Evolutionary conservation across 2,329 filamentous ascomycete genomes (phyloP), one percentile per base, ranked within the genome.

Genomic region (Fusarium goolgardi): DNA sequence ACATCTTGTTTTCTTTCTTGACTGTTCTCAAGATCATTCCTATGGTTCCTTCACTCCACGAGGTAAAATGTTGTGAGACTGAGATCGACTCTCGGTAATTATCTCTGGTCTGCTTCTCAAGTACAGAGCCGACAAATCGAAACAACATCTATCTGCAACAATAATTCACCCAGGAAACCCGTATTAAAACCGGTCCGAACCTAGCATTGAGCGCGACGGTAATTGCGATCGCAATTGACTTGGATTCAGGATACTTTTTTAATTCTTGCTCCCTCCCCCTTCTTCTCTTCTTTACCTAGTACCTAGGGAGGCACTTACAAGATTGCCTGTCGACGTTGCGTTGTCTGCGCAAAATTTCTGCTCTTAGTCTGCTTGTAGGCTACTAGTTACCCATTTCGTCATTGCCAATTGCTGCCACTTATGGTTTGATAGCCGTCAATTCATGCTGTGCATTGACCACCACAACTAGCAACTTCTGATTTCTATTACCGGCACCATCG

Each of bases 401-500:
- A 44, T 67, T 37, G 20, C 60, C 53, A 46, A 51, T 43, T 43
- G n/a, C 20, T 46, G n/a, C n/a, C 35, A 37, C 25, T 29, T 40
- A 37, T 51, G 34, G 31, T 50, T 62, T 52, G 41, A 55, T 65
- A 60, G 44, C 40, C 35, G 35, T 44, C 49, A 66, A 47, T 52
- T 51, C 25, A 34, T 31, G 44, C 20, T 35, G 66, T 59, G 65
- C 65, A 69, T 67, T 51, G 66, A 54, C 66, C 47, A 51, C 47
- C 61, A 59, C 25, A 43, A 34, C 56, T 27, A 55, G 46, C 34
- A 46, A 27, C 37, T 55, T 55, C 45, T 67, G 23, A 31, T 45
- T 39, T 37, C n/a, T 50, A 32, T 51, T 27, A 23, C 41, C 23
- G 39, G 32, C 65, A 41, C 56, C 54, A 69, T 69, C 61, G 54